phyloP scores from a whole-genome alignment of 805 yeast genomes.

The Ogataea wickerhamii region DNA sequence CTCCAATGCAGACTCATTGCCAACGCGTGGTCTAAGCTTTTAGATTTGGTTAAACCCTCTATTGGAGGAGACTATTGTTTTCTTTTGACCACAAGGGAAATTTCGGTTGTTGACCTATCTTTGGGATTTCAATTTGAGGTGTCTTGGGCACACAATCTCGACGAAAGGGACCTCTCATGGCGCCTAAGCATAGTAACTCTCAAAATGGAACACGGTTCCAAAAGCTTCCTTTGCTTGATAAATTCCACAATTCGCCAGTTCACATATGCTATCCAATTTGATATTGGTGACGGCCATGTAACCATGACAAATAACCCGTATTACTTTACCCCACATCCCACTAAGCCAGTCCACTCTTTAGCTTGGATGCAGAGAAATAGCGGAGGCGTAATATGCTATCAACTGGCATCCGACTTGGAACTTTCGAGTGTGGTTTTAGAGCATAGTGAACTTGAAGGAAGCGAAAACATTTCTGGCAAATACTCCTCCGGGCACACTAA shows the following conservation, averaged over 20 bases:
- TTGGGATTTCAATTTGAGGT: slow-evolving; percentile 43
- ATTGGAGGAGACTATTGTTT: slow-evolving; percentile 37
- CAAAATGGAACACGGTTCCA: slow-evolving; percentile 1
- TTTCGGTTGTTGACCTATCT: slow-evolving; percentile 47
- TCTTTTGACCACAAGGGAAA: slow-evolving; percentile 62
- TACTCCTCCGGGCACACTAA: too few species aligned
- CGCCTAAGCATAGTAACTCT: slow-evolving; percentile 32
- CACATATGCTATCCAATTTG: slow-evolving; percentile 31
- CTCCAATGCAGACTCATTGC: slow-evolving; percentile 41
- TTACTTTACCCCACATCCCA: slow-evolving; percentile 21
- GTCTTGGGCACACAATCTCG: slow-evolving; percentile 71
- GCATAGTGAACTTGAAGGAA: slow-evolving; percentile 1
- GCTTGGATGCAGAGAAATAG: slow-evolving; percentile 5
- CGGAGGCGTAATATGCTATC: slow-evolving; percentile 10
- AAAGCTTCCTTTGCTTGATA: slow-evolving; percentile 24
- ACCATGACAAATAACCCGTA: slow-evolving; percentile 23
- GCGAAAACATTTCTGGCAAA: neutral
- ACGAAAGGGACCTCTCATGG: slow-evolving; percentile 52
- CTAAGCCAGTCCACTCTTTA: slow-evolving; percentile 16
- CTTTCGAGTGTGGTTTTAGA: slow-evolving; percentile 16
- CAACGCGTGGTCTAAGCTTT: slow-evolving; percentile 49
- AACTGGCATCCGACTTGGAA: slow-evolving; percentile 18
- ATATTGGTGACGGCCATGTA: slow-evolving; percentile 16
- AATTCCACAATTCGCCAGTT: slow-evolving; percentile 29
- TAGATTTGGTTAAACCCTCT: slow-evolving; percentile 38